Percentiles rank a stretch among this genome's conserved stretches.
These are phyloP conservation scores for Datura wrightii DNA, from an alignment of 257 asterid species.

Conservation along the genomic window DNA sequence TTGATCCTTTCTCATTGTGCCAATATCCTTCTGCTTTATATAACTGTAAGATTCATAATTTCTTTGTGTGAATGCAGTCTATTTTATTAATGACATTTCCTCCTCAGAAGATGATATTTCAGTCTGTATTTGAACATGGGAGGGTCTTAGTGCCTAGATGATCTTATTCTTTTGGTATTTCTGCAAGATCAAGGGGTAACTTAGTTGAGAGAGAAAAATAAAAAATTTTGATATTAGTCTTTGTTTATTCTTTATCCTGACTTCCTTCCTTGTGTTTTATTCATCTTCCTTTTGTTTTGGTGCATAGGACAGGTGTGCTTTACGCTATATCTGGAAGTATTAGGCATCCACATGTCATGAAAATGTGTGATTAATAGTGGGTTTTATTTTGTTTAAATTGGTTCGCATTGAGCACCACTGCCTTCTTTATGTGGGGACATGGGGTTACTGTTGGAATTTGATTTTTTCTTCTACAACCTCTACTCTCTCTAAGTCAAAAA, in stretches of 20 bases:
- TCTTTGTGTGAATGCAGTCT: neutral
- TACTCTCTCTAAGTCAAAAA: conserved; percentile 29
- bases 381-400: conserved; percentile 11
- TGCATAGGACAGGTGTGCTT: neutral
- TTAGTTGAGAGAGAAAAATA: neutral
- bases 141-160: neutral
- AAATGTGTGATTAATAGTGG: neutral
- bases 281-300: neutral
- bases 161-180: conserved; percentile 9
- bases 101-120: neutral
- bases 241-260: neutral
- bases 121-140: neutral
- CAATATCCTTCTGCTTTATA: neutral
- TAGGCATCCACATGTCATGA: conserved; percentile 15
- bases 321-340: neutral
- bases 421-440: conserved; percentile 26
- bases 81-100: neutral
- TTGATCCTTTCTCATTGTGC: neutral
- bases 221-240: neutral
- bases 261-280: neutral
- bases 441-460: conserved; percentile 19
- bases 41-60: neutral
- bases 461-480: conserved; percentile 25
- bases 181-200: neutral
- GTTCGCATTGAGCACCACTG: neutral